Evolutionary conservation across 768 basidiomycete species (phyloP), one percentile per base, ranked within the genome.

Genomic region (Termitomyces sp.): DNA sequence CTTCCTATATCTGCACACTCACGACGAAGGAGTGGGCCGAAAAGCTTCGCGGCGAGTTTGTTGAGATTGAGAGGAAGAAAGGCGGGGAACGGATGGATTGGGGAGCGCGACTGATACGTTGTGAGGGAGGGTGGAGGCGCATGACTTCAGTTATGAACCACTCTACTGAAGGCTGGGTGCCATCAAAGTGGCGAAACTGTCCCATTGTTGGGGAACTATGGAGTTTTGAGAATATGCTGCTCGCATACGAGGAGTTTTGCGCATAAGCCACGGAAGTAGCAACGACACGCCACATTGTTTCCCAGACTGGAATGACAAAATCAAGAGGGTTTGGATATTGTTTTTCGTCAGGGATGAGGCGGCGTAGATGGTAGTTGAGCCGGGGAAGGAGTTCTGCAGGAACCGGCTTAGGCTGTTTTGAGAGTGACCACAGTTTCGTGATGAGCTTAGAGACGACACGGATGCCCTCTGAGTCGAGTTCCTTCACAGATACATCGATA

Each of bases 201-300:
- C 46, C 55, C 0, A 60, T 48, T 1, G 62, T 67, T 0, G 79
- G 77, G 18, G 62, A 54, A 0, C 59, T 68, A 16, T 72, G 66
- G 43, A 83, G 73, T 8, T 69, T 68, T 3, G 65, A 53, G 57
- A 86, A 77, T 0, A 69, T 65, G 9, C 24, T 6, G 11, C 22
- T 10, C 2, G 33, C 32, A 50, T 47, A 60, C 59, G 62, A 58
- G 11, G 73, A 62, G 3, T 70, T 59, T 16, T 72, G 67, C 14
- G 74, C 67, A 52, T 76, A 68, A 1, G 79, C 76, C 0, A 80
- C 64, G 0, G 71, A 64, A 6, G 70, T 69, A 1, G 84, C 84
- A 52, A 83, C 72, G 16, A 86, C 76, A 16, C 84, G 76, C 86
- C 86, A 86, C 45, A 85, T 67, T 0, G 80, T 81, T 63, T 87